Evolutionary conservation across 2,329 filamentous ascomycete species (phyloP), one percentile per base, ranked within the genome.

Genomic region (Arthrobotrys entomopaga): DNA sequence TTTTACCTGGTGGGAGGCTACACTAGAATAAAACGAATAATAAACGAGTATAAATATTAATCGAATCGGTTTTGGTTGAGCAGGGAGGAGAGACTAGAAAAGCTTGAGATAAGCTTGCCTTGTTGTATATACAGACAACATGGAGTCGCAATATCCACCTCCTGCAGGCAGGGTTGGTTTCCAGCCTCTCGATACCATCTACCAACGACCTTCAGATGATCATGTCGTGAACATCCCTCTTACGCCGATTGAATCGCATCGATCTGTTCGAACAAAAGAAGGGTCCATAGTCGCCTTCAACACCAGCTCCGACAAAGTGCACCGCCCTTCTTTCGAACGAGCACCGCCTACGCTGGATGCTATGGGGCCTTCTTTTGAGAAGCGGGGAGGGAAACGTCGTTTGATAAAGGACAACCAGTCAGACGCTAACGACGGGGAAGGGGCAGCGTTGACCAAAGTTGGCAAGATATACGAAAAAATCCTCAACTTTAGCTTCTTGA

Each of bases 401-500:
- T 70, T 72, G 24, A 48, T 73, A 19, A 70, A 61, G 24, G 34
- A 61, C 22, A 53, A 63, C 26, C 66, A 20, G n/a, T 34, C 34
- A 26, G 46, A 52, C 8, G 49, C 60, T 38, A 61, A 75, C 20
- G 74, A 83, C 66, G 82, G 83, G 6, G 85, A 87, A 1, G 86
- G 87, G 16, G 80, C 86, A 34, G 83, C 84, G 34, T 81, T 91
- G 76, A 91, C 88, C 77, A 86, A 86, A 73, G 87, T 91, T 84
- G 89, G 89, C 50, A 84, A 84, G 72, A 79, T 91, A 40, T 90
- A 91, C 81, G 84, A 85, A 78, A 89, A 86, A 80, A 84, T 91
- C 75, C 82, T 90, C 72, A 83, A 84, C 77, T 88, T 88, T 79
- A 89, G 87, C 6, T 83, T 88, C 76, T 78, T 90, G 74, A 89